Percentiles rank a stretch among this genome's conserved stretches.
Conservation (phyloP, 352 stramenopile species). For the Globisporangium alternatum region DNA sequence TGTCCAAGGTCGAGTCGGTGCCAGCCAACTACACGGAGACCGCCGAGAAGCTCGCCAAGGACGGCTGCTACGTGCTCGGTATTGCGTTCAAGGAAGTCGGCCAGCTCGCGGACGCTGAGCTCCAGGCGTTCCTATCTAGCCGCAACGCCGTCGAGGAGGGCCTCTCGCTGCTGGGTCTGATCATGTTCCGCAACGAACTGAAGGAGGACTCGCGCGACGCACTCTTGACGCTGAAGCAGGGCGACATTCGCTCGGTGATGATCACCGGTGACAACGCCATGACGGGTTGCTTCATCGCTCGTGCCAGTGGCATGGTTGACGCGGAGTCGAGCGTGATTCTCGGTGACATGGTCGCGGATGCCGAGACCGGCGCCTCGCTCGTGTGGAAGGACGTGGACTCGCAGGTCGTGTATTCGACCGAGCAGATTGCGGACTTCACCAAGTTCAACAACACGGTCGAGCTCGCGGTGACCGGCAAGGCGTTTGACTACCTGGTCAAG, state of each 20-base stretch:
- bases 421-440: constrained; percentile 45
- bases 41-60: constrained; percentile 56
- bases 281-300: constrained; percentile 75
- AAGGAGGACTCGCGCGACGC: constrained; percentile 81
- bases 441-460: constrained; percentile 40
- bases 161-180: constrained; percentile 74
- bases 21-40: constrained; percentile 68
- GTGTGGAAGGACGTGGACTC: constrained; percentile 72
- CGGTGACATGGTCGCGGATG: constrained; percentile 51
- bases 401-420: constrained; percentile 40
- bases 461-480: constrained; percentile 66
- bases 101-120: constrained; percentile 26
- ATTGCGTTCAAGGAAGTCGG: constrained; percentile 70
- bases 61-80: constrained; percentile 88
- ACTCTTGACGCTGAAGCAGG: constrained; percentile 74
- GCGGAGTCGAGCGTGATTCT: constrained; percentile 47
- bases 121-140: constrained; percentile 41
- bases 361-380: constrained; percentile 28
- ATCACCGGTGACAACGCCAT: constrained; percentile 88
- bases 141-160: constrained; percentile 77
- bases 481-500: constrained; percentile 68
- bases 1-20: constrained; percentile 49
- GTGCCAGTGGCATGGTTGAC: constrained; percentile 59
- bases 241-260: constrained; percentile 79
- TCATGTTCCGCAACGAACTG: constrained; percentile 90